These are phyloP conservation scores for Rhizopus microsporus DNA, from an alignment of 371 early-diverging fungal genomes.

Conservation along the genomic window DNA sequence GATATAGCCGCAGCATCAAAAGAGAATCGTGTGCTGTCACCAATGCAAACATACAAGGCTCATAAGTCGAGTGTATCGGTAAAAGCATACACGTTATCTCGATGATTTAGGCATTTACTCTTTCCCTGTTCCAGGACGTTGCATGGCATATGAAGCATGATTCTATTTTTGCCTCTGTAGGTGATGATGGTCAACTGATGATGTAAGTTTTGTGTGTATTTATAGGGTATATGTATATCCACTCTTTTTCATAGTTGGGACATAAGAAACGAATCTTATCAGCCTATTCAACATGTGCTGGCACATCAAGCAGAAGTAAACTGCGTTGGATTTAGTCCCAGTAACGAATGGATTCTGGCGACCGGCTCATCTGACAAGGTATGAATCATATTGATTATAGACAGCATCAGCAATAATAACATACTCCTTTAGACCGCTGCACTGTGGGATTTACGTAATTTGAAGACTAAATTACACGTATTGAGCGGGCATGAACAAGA, in stretches of 20 bases:
- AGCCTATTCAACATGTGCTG: slow-evolving; percentile 69
- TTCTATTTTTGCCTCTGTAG: slow-evolving; percentile 91
- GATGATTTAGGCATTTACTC: slow-evolving; percentile 1
- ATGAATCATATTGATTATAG: background rate
- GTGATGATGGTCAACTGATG: slow-evolving; percentile 89
- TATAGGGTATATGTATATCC: background rate
- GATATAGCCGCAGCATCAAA: slow-evolving; percentile 44
- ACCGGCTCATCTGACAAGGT: slow-evolving; percentile 96
- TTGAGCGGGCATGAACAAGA: slow-evolving; percentile 90
- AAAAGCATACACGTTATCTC: background rate
- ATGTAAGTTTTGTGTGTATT: slow-evolving; percentile 56
- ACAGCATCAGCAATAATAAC: background rate
- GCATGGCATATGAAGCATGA: slow-evolving; percentile 87
- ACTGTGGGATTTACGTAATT: slow-evolving; percentile 96
- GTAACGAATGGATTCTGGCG: slow-evolving; percentile 88
- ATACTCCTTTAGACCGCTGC: slow-evolving; percentile 66
- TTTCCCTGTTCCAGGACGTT: slow-evolving; percentile 69
- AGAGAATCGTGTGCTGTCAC: slow-evolving; percentile 71
- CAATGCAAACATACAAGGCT: slow-evolving; percentile 71
- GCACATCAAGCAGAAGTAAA: slow-evolving; percentile 94
- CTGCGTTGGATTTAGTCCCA: slow-evolving; percentile 93
- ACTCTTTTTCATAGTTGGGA: slow-evolving; percentile 64
- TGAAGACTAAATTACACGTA: slow-evolving; percentile 75
- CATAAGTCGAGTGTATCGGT: slow-evolving; percentile 92
- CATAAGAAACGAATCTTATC: slow-evolving; percentile 49